Conservation (phyloP, 768 basidiomycete species). For the Hypholoma fasciculare region DNA sequence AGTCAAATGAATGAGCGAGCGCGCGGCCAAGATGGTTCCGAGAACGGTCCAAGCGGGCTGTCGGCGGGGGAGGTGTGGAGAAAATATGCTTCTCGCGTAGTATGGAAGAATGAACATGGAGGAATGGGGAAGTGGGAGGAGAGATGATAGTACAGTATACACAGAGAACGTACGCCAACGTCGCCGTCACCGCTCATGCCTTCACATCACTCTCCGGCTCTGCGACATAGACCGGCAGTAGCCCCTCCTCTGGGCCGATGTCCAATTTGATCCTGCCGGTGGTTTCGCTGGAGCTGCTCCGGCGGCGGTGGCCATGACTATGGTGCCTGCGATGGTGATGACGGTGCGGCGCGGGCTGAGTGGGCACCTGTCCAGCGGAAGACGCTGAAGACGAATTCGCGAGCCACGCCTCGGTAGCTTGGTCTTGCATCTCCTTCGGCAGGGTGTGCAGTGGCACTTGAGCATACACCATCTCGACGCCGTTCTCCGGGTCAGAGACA, state of each 20-base stretch:
- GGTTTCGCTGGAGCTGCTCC: conserved; percentile 24
- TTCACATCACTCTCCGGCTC: conserved; percentile 1
- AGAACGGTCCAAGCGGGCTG: no score
- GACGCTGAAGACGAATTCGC: conserved; percentile 27
- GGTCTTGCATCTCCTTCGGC: conserved; percentile 51
- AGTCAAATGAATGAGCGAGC: no score
- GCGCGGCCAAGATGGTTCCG: no score
- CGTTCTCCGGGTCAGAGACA: conserved; percentile 16
- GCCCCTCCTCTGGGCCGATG: conserved; percentile 43
- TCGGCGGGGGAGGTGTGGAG: no score
- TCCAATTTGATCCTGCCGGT: conserved; percentile 47
- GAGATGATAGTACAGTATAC: neutral
- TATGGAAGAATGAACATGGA: no score
- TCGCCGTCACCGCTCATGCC: neutral
- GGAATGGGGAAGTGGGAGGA: neutral
- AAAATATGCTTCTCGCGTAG: no score
- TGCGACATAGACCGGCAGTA: conserved; percentile 32
- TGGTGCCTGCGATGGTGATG: conserved; percentile 28
- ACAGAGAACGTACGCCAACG: neutral
- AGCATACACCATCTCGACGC: conserved; percentile 62
- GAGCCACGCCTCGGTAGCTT: conserved; percentile 72
- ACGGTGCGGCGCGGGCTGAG: conserved; percentile 16
- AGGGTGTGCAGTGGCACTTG: conserved; percentile 61
- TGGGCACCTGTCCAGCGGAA: conserved; percentile 15
- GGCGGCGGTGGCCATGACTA: conserved; percentile 28